Conservation (phyloP, 2,329 filamentous ascomycete species). For the Diplodia mutila region DNA sequence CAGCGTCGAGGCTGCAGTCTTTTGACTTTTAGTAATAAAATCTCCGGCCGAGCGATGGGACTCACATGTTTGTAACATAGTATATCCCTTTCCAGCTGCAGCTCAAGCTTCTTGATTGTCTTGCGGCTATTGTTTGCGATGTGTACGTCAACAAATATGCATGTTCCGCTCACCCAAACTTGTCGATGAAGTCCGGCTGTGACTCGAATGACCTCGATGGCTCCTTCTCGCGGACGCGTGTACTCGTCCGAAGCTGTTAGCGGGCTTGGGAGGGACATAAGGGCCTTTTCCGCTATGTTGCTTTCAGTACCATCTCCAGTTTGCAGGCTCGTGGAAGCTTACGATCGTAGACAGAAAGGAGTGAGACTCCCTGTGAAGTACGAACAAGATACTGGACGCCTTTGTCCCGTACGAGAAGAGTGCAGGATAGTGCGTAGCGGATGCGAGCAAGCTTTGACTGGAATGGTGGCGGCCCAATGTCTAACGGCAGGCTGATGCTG, state of each 20-base stretch:
- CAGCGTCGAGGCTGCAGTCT: slow-evolving; percentile 53
- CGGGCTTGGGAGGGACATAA: slow-evolving; percentile 57
- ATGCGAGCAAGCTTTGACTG: slow-evolving; percentile 57
- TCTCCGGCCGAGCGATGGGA: slow-evolving; percentile 26
- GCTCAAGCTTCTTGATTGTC: slow-evolving; percentile 54
- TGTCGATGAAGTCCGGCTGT: slow-evolving; percentile 61
- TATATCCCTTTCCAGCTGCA: slow-evolving; percentile 57
- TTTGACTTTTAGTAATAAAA: slow-evolving; percentile 24
- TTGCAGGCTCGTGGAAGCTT: slow-evolving; percentile 31
- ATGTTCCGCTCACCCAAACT: slow-evolving; percentile 61
- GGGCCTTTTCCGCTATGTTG: slow-evolving; percentile 54
- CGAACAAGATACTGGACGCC: slow-evolving; percentile 56
- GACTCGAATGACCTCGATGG: slow-evolving; percentile 51
- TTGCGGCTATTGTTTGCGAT: slow-evolving; percentile 56
- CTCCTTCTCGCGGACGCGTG: slow-evolving; percentile 44
- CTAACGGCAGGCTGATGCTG: slow-evolving; percentile 56
- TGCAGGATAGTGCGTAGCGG: slow-evolving; percentile 54
- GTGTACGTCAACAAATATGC: slow-evolving; percentile 59
- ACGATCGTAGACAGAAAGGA: slow-evolving; percentile 60
- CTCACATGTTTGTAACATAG: slow-evolving; percentile 56
- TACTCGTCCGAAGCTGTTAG: slow-evolving; percentile 56
- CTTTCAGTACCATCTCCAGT: neutral
- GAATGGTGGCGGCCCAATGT: slow-evolving; percentile 60
- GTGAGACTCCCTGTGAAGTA: slow-evolving; percentile 53
- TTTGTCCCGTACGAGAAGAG: slow-evolving; percentile 52